These are phyloP conservation scores for Cladosporium austrohemisphaericum DNA, from an alignment of 2,329 filamentous ascomycete species.

Conservation along the genomic window DNA sequence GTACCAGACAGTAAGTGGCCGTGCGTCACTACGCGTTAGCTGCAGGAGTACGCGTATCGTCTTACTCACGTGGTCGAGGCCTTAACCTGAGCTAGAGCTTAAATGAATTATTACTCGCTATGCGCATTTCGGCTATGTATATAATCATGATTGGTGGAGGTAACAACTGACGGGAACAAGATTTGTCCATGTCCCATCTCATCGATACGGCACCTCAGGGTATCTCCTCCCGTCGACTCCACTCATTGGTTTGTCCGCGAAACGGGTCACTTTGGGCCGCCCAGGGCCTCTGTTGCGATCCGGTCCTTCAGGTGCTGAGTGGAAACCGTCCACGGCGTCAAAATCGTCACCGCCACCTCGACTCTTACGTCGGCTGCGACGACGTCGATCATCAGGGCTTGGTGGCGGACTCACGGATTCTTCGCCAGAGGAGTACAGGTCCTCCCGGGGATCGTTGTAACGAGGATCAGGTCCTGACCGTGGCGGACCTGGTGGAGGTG, in stretches of 20 bases:
- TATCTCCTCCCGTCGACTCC: conserved; percentile 25
- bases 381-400: conserved; percentile 14
- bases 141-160: too few relatives aligned
- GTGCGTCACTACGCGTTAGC: too few relatives aligned
- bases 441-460: conserved; percentile 9
- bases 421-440: conserved; percentile 1
- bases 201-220: conserved; percentile 18
- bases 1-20: too few relatives aligned
- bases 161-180: too few relatives aligned
- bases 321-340: conserved; percentile 6
- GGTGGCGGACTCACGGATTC: conserved; percentile 7
- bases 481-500: not conserved
- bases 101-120: too few relatives aligned
- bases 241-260: conserved; percentile 17
- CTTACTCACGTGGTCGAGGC: too few relatives aligned
- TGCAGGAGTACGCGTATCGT: too few relatives aligned
- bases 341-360: conserved; percentile 12
- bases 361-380: conserved; percentile 17
- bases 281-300: conserved; percentile 11
- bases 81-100: too few relatives aligned
- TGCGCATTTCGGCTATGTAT: too few relatives aligned
- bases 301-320: conserved; percentile 9
- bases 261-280: conserved; percentile 23
- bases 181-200: too few relatives aligned
- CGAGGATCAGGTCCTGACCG: not conserved